Base-by-base conservation (phyloP, 805 yeast species). In the Pichia phayaonensis region DNA sequence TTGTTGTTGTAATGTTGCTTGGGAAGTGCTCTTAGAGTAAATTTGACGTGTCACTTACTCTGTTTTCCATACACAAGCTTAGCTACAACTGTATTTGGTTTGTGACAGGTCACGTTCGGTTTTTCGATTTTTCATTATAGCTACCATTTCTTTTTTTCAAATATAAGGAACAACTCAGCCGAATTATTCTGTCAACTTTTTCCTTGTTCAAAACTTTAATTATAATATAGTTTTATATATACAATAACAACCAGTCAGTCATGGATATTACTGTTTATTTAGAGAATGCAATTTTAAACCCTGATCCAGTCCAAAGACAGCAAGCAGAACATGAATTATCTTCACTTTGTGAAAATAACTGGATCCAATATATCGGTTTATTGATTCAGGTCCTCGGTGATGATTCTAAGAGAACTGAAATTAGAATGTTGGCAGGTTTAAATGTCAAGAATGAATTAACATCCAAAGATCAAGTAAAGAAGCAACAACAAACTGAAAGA, bases 351-450 rank as follows among this genome's bases (percentile, higher is more conserved):
- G 74, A 77, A 58, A 85, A 81, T 54, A 84, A 87, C 68, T 92
- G 87, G 72, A 82, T 80, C 42, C 83, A 81, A 59, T 92, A 83
- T 65, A 70, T 90, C 60, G 79, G 79, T 41, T 72, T 81, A 59
- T 77, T 90, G 65, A 80, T 87, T 39, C 79, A 80, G 55, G 86
- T 85, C 23, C 73, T 94, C 54, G 84, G 83, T 23, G 81, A 83
- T 62, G 84, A 79, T 42, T 63, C 71, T 8, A 79, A 78, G 50
- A 79, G 77, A 59, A 70, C 83, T 7, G 97, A 92, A 69, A 94
- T 90, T 45, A 78, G 98, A 62, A 87, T 90, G 76, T 77, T 94
- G 64, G 96, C 99, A 4, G 95, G 94, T 41, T 73, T 92, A 55
- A 85, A 85, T 21, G 73, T 89, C 62, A 92, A 92, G 72, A 92